phyloP scores from a whole-genome alignment of 2,329 filamentous ascomycete species.

The Ophiostoma sp. region DNA sequence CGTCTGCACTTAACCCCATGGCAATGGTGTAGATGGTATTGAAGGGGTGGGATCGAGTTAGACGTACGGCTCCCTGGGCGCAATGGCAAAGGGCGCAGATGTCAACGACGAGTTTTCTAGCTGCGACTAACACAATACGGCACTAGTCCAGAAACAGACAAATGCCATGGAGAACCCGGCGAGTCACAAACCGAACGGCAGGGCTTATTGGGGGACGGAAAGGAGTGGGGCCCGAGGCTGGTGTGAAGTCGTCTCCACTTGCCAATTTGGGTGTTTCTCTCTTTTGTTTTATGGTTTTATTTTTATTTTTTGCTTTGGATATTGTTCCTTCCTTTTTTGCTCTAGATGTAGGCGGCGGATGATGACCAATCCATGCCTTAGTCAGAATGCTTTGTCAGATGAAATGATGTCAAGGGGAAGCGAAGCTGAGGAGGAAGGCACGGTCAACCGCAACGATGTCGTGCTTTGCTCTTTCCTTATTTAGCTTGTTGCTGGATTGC shows the following conservation, averaged over 20 bases:
- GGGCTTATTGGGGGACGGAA: constrained; percentile 5
- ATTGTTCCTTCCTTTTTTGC: not conserved
- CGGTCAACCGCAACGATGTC: not conserved
- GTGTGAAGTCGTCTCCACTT: not conserved
- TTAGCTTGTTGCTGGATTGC: not conserved
- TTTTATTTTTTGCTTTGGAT: not conserved
- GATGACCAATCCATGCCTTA: not conserved
- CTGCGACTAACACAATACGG: constrained; percentile 11
- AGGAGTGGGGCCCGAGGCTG: not conserved
- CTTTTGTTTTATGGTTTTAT: not conserved
- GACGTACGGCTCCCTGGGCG: not conserved
- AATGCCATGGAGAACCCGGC: not conserved
- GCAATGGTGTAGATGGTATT: no score
- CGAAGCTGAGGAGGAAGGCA: not conserved
- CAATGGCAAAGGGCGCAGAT: constrained; percentile 10
- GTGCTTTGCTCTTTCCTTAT: constrained; percentile 6
- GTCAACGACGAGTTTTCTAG: constrained; percentile 11
- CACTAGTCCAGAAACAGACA: not conserved
- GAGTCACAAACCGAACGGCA: constrained; percentile 2
- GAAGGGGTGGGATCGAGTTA: no score
- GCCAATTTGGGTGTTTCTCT: not conserved
- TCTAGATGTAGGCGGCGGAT: not conserved
- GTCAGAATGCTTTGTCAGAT: not conserved
- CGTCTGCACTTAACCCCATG: no score
- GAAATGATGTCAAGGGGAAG: not conserved